Evolutionary conservation across 2,329 filamentous ascomycete species (phyloP).

Genomic region (Fusarium denticulatum): DNA sequence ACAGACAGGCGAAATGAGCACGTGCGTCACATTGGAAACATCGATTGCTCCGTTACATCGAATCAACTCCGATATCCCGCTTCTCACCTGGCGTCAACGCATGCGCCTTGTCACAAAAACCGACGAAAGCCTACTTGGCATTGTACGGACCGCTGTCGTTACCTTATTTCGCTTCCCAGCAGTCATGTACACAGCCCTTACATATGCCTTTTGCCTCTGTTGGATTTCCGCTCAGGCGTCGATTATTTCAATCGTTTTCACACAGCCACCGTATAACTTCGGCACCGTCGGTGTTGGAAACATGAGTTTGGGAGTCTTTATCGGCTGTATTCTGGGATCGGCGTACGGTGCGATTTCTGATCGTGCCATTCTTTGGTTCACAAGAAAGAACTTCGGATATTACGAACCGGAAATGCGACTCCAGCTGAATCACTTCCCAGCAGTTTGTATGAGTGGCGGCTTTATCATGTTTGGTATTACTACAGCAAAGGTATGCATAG

Average conservation of each 20-base stretch:
- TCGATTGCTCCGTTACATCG: background rate
- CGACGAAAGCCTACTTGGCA: slow-evolving; percentile 17
- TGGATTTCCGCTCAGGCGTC: slow-evolving; percentile 47
- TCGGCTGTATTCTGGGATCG: slow-evolving; percentile 50
- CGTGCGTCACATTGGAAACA: background rate
- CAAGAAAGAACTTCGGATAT: slow-evolving; percentile 50
- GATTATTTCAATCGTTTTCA: background rate
- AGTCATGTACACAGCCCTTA: slow-evolving; percentile 49
- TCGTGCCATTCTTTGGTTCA: slow-evolving; percentile 47
- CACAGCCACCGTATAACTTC: background rate
- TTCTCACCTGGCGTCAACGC: slow-evolving; percentile 10
- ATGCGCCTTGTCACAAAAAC: slow-evolving; percentile 26
- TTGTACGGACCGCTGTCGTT: background rate
- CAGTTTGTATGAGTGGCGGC: slow-evolving; percentile 46
- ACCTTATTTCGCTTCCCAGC: slow-evolving; percentile 45
- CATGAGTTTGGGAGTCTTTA: slow-evolving; percentile 39
- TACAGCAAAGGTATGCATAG: slow-evolving; percentile 41
- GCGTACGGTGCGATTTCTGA: slow-evolving; percentile 51
- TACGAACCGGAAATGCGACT: slow-evolving; percentile 57
- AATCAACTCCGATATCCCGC: background rate
- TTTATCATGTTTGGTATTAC: slow-evolving; percentile 51
- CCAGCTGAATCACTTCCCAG: slow-evolving; percentile 42
- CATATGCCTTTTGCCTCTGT: slow-evolving; percentile 50
- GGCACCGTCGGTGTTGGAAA: slow-evolving; percentile 28
- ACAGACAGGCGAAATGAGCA: background rate